Conservation (phyloP, 108 stramenopile species). For the Nitzschia putrida region DNA sequence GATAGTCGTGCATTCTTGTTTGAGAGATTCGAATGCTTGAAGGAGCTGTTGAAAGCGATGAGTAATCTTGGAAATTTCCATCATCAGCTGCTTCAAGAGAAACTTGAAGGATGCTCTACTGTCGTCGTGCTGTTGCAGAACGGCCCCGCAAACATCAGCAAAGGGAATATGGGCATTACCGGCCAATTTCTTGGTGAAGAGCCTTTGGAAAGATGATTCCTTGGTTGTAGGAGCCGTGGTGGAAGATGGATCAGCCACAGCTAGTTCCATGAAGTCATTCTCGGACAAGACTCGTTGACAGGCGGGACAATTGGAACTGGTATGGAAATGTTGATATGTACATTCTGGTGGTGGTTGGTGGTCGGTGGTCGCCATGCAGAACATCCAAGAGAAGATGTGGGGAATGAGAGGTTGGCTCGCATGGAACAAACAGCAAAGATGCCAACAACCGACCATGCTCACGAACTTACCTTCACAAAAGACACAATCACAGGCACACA, state of each 20-base stretch:
- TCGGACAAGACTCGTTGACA: constrained; percentile 58
- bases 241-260: constrained; percentile 63
- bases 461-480: constrained; percentile 73
- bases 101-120: constrained; percentile 60
- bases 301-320: constrained; percentile 58
- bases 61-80: constrained; percentile 48
- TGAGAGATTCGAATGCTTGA: constrained; percentile 44
- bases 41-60: constrained; percentile 28
- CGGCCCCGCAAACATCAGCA: constrained; percentile 33
- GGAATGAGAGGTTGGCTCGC: not conserved
- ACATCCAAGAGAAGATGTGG: not conserved
- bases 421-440: constrained; percentile 4
- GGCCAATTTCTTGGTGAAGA: constrained; percentile 36
- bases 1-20: constrained; percentile 55
- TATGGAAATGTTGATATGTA: constrained; percentile 74
- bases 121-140: constrained; percentile 50
- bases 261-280: constrained; percentile 73
- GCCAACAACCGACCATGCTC: not conserved
- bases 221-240: constrained; percentile 37
- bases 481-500: constrained; percentile 74
- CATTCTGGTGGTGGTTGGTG: constrained; percentile 48
- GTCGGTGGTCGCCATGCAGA: not conserved
- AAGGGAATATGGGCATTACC: constrained; percentile 8
- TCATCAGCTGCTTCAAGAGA: constrained; percentile 68
- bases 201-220: constrained; percentile 21